These are phyloP conservation scores for Juglanconis juglandina DNA, from an alignment of 2,329 filamentous ascomycete species.

Conservation along the genomic window DNA sequence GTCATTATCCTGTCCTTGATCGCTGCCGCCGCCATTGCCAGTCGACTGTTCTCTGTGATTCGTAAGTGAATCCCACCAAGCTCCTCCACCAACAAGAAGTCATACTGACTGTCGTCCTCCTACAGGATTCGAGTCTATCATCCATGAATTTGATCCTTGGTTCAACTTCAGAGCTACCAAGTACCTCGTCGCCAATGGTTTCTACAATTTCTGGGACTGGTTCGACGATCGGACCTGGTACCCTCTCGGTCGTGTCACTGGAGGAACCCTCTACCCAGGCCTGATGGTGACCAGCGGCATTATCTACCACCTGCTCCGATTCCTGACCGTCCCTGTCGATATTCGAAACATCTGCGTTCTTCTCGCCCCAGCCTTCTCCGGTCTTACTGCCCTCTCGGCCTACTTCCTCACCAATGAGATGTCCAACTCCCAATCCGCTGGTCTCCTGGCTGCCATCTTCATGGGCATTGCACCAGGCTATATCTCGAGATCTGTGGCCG, in stretches of 20 bases:
- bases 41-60: conserved; percentile 96
- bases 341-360: conserved; percentile 99
- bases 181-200: conserved; percentile 93
- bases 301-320: conserved; percentile 91
- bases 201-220: conserved; percentile 99
- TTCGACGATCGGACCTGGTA: conserved; percentile 99
- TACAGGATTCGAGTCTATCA: conserved; percentile 94
- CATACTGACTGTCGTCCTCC: conserved; percentile 29
- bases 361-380: conserved; percentile 90
- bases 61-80: conserved; percentile 55
- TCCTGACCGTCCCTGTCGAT: conserved; percentile 87
- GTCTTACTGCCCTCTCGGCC: conserved; percentile 84
- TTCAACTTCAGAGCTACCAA: conserved; percentile 99
- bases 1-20: conserved; percentile 89
- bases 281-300: conserved; percentile 98
- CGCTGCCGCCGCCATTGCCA: conserved; percentile 85
- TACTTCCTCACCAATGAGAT: conserved; percentile 97
- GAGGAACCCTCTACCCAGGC: conserved; percentile 96
- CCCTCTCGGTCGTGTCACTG: conserved; percentile 94
- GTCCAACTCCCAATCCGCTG: conserved; percentile 90
- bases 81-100: not conserved
- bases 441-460: conserved; percentile 88
- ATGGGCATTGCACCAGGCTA: conserved; percentile 98
- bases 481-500: conserved; percentile 94
- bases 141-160: conserved; percentile 99